phyloP scores from a whole-genome alignment of 1,284 basidiomycete genomes.

The Trichosporon sp. region DNA sequence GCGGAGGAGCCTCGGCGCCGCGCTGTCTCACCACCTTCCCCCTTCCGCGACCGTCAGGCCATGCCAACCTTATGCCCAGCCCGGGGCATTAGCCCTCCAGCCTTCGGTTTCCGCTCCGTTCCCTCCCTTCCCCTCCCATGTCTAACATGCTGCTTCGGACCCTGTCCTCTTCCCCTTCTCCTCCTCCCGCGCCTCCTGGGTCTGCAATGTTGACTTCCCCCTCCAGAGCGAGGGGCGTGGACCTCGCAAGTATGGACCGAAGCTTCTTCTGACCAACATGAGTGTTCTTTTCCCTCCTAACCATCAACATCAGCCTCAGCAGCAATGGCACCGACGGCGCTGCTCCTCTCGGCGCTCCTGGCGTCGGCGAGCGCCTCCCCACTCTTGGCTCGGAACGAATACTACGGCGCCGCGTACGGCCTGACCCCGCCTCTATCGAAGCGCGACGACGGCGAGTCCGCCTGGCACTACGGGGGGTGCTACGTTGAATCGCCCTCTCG shows the following conservation, averaged over 20 bases:
- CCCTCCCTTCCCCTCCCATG: too few species aligned
- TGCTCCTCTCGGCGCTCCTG: constrained; percentile 8
- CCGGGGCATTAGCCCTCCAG: neutral
- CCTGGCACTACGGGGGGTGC: constrained; percentile 54
- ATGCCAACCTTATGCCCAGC: neutral
- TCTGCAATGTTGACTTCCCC: neutral
- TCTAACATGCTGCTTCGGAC: neutral
- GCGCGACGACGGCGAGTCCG: constrained; percentile 35
- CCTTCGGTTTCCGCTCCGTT: neutral
- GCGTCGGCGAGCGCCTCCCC: too few species aligned
- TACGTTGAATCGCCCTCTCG: constrained; percentile 49
- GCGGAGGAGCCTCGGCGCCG: neutral
- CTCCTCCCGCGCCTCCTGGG: neutral
- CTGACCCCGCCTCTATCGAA: constrained; percentile 44
- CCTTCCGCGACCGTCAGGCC: neutral
- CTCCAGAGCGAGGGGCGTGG: neutral
- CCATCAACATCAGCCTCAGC: neutral
- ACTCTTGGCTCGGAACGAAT: constrained; percentile 17
- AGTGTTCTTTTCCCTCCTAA: neutral
- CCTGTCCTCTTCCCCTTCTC: neutral
- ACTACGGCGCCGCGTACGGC: constrained; percentile 45
- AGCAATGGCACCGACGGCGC: neutral
- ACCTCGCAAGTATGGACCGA: neutral
- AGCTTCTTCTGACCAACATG: neutral
- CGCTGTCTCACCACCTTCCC: neutral